Conservation (phyloP, 192 early-diverging fungal genomes). For the Jimgerdemannia flammicorona region DNA sequence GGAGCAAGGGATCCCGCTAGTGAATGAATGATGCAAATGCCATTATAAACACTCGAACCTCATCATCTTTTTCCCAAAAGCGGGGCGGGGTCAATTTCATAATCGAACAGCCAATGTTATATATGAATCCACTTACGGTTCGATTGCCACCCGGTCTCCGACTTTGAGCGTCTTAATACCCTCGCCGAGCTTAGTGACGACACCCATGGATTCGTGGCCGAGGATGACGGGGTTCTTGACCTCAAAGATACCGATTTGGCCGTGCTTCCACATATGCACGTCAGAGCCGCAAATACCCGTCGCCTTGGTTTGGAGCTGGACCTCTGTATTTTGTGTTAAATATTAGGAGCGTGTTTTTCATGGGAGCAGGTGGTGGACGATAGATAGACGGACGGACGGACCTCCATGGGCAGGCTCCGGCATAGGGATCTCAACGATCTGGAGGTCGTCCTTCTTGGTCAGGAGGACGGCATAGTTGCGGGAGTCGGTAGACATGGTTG, state of each 20-base stretch:
- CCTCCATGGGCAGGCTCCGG: slow-evolving; percentile 4
- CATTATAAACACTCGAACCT: neutral
- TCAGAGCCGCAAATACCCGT: slow-evolving; percentile 37
- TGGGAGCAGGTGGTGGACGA: too few relatives aligned
- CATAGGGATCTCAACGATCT: slow-evolving; percentile 19
- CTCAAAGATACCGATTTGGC: slow-evolving; percentile 26
- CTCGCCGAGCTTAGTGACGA: slow-evolving; percentile 29
- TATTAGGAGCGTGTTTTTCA: too few relatives aligned
- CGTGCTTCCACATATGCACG: slow-evolving; percentile 30
- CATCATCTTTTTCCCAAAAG: neutral
- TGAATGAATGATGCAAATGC: neutral
- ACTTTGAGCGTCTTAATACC: slow-evolving; percentile 28
- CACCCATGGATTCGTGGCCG: slow-evolving; percentile 35
- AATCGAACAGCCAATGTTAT: neutral
- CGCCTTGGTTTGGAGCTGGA: slow-evolving; percentile 26
- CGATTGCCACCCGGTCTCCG: slow-evolving; percentile 36
- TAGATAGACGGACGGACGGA: too few relatives aligned
- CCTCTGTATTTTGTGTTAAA: slow-evolving; percentile 3
- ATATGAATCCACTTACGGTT: too few relatives aligned
- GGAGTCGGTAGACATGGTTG: too few relatives aligned
- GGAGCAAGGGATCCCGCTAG: slow-evolving; percentile 30
- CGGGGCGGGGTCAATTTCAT: too few relatives aligned
- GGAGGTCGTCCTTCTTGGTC: slow-evolving; percentile 21
- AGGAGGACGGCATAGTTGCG: slow-evolving; percentile 16
- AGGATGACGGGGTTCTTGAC: slow-evolving; percentile 19